Evolutionary conservation across 495 filamentous ascomycete species (phyloP).

Genomic region (Trichoderma parareesei): DNA sequence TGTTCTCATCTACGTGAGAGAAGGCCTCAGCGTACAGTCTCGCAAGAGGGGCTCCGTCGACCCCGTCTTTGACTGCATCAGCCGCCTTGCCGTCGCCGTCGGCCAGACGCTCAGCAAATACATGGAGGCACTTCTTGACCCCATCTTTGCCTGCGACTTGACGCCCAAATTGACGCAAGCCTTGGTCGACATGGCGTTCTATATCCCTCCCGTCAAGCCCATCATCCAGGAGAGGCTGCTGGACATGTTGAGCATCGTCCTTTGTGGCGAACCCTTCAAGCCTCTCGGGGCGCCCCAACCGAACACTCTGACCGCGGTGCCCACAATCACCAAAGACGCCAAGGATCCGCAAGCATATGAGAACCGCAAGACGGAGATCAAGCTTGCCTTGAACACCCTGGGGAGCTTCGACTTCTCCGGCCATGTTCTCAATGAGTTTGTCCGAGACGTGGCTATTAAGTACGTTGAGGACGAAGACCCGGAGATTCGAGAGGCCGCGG

Average conservation of each 20-base stretch:
- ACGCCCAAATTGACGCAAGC: conserved; percentile 89
- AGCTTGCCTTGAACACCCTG: conserved; percentile 82
- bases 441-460: conserved; percentile 94
- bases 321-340: conserved; percentile 78
- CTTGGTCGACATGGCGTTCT: conserved; percentile 95
- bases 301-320: conserved; percentile 57
- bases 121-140: conserved; percentile 90
- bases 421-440: conserved; percentile 94
- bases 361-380: conserved; percentile 80
- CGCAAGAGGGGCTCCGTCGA: conserved; percentile 67
- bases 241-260: conserved; percentile 87
- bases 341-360: conserved; percentile 63
- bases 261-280: conserved; percentile 85
- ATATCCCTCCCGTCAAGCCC: conserved; percentile 87
- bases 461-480: conserved; percentile 94
- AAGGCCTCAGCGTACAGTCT: conserved; percentile 74
- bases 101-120: conserved; percentile 96
- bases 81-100: conserved; percentile 87
- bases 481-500: conserved; percentile 87
- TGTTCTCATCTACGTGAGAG: conserved; percentile 83
- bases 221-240: conserved; percentile 90
- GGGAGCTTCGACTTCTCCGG: conserved; percentile 96
- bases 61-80: conserved; percentile 98
- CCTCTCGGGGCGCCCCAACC: conserved; percentile 75
- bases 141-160: conserved; percentile 92